phyloP scores from a whole-genome alignment of 2,329 filamentous ascomycete genomes.

The Colletotrichum tofieldiae region DNA sequence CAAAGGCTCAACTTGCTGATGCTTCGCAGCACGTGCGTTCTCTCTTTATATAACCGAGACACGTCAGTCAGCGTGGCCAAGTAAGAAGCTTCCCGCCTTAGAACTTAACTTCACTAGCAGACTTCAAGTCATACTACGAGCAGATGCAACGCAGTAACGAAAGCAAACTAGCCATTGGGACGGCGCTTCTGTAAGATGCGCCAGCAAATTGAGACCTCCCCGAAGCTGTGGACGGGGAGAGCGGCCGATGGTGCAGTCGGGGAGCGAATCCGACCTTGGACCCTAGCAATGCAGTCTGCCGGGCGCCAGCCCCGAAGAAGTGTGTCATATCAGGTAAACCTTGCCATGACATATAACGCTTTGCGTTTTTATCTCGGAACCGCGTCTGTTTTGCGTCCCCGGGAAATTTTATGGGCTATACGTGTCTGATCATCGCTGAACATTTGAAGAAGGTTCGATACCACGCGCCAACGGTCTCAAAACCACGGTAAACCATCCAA shows the following conservation, averaged over 20 bases:
- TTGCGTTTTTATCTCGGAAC: not conserved
- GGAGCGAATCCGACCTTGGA: constrained; percentile 14
- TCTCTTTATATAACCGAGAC: not conserved
- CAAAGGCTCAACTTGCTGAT: not conserved
- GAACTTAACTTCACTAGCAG: not conserved
- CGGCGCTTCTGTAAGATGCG: not conserved
- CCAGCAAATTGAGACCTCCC: not conserved
- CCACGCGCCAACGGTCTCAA: not conserved
- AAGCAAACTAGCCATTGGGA: not conserved
- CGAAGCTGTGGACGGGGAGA: constrained; percentile 1
- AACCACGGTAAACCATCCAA: not conserved
- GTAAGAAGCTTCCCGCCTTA: not conserved
- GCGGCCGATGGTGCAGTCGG: constrained; percentile 9
- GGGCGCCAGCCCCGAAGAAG: not conserved
- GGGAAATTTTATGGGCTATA: not conserved
- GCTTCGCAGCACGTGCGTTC: not conserved
- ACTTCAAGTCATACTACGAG: not conserved
- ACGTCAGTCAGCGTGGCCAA: not conserved
- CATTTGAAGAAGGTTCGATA: not conserved
- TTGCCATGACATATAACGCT: constrained; percentile 5
- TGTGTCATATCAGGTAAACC: not conserved
- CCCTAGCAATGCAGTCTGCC: not conserved
- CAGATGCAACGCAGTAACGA: too few relatives aligned
- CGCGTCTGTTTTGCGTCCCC: not conserved
- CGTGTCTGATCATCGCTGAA: constrained; percentile 11